Percentiles rank a stretch among this genome's conserved stretches.
Evolutionary conservation across 2,329 filamentous ascomycete genomes (phyloP).

Genomic region (Fusarium napiforme): DNA sequence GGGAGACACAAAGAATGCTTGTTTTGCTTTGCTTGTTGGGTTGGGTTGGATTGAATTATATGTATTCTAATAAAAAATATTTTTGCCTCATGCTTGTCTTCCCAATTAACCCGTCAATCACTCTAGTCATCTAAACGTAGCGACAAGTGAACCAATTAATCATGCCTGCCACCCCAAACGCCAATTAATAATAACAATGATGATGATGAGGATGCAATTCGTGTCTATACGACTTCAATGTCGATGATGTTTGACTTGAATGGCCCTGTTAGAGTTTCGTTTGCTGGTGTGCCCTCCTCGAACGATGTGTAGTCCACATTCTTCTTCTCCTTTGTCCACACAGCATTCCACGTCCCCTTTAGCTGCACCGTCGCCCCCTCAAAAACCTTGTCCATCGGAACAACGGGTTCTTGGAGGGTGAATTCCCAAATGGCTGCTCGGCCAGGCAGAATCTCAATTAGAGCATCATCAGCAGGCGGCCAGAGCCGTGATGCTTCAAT

Average conservation of each 20-base stretch:
- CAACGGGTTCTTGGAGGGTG: conserved; percentile 50
- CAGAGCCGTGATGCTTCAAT: conserved; percentile 54
- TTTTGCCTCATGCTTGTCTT: neutral
- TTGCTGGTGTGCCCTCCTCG: conserved; percentile 28
- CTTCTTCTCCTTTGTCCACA: conserved; percentile 44
- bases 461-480: conserved; percentile 53
- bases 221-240: conserved; percentile 18
- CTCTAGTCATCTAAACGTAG: neutral
- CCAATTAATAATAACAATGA: neutral
- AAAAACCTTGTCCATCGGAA: conserved; percentile 49
- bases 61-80: neutral
- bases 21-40: neutral
- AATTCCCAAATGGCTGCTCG: conserved; percentile 50
- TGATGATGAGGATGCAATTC: neutral
- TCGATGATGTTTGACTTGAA: conserved; percentile 39
- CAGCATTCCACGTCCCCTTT: conserved; percentile 52
- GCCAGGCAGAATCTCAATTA: conserved; percentile 54
- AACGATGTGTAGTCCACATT: conserved; percentile 35
- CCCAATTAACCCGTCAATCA: conserved; percentile 8
- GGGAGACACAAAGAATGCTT: conserved; percentile 4
- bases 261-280: conserved; percentile 35
- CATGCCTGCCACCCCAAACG: conserved; percentile 1
- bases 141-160: neutral
- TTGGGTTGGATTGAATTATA: neutral
- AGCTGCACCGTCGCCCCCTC: conserved; percentile 49